Evolutionary conservation across 23 red algal genomes (phyloP).

Genomic region (Agarophyton chilense): DNA sequence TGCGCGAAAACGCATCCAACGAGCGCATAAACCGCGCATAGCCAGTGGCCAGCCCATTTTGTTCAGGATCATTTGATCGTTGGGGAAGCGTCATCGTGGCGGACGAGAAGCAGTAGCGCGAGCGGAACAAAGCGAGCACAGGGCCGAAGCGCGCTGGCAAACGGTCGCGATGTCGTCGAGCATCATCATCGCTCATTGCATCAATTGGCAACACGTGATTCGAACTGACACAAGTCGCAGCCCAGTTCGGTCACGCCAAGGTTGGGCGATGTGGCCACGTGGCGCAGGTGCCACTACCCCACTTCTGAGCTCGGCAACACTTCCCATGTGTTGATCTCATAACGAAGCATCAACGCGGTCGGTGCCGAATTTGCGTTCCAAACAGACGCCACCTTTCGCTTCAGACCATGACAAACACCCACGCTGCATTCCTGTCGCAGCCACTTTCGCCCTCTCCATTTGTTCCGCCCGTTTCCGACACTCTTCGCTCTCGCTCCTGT

Average conservation of each 20-base stretch:
- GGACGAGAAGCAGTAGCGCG: background rate
- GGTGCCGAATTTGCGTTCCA: too few species aligned
- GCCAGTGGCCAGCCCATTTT: background rate
- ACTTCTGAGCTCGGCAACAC: background rate
- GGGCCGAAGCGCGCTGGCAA: background rate
- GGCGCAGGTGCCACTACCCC: background rate
- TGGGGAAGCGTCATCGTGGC: background rate
- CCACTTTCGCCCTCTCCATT: background rate
- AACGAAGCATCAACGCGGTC: background rate
- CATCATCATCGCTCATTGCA: background rate
- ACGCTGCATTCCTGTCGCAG: background rate
- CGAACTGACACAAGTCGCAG: conserved; percentile 1
- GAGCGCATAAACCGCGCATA: conserved; percentile 64
- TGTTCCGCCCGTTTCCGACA: background rate
- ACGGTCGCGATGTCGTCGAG: background rate
- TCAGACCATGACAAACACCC: background rate
- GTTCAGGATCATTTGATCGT: background rate
- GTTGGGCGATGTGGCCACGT: background rate
- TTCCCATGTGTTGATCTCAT: conserved; percentile 1
- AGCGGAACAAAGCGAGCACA: background rate
- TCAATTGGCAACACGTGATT: too few species aligned
- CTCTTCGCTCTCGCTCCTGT: background rate
- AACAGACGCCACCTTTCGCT: background rate
- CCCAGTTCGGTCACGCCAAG: background rate
- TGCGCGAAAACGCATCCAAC: conserved; percentile 85